Evolutionary conservation across 768 basidiomycete genomes (phyloP), one percentile per base, ranked within the genome.

Genomic region (Tulasnella sp.): DNA sequence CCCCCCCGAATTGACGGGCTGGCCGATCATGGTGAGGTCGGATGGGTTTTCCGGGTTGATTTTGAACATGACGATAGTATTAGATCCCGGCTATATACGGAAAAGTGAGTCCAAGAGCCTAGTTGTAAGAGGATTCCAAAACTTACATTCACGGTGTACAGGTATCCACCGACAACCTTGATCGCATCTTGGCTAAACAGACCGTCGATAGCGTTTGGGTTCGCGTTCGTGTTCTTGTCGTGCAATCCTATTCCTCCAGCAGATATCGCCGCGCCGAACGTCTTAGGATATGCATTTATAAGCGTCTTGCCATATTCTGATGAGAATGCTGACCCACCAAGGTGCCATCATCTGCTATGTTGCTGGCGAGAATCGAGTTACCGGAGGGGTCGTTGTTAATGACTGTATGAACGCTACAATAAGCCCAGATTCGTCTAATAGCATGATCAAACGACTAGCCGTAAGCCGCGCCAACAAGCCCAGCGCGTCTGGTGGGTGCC

Each of bases 1-100:
- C 49, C 74, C 74, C 8, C 34, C 31, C 2, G 74, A 75, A 52
- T 45, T 25, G 31, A 58, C 74, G 7, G 74, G 74, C 31, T 34
- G 22, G 31, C 74, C 74, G 54, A 75, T 38, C 52, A 75, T 58
- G 22, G 49, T 25, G 17, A 75, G 49, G 31, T 75, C 64, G 22
- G 52, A 54, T 19, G 74, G 74, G 74, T 75, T 54, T 9, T 58
- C 39, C 14, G 49, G 29, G 74, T 64, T 40, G 74, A 75, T 75
- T 9, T 14, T 36, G 74, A 75, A 75, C 52, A 75, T 58, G 36
- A 54, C 49, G 58, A 54, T 52, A 6, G 74, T 58, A 37, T 75
- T 67, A 7, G 74, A 75, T 25, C 74, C 74, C 15, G 74, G 29
- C 49, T 75, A 22, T 67, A 6, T 12, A 8, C 36, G 64, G 22